Evolutionary conservation across 1,284 basidiomycete species (phyloP).

Genomic region (Schizophyllum amplum): DNA sequence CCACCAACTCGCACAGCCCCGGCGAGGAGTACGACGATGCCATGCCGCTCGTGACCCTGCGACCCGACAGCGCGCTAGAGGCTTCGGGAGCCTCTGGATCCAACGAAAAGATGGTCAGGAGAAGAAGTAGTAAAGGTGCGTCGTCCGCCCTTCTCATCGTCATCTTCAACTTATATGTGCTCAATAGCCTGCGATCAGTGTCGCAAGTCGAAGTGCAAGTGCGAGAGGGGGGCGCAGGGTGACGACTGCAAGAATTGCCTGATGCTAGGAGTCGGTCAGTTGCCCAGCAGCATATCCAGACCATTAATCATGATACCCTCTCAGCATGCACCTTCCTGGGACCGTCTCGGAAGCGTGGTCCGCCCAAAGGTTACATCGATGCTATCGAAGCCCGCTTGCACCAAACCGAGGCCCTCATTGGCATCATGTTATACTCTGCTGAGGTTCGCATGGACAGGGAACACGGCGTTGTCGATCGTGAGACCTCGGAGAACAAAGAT

Average conservation of each 20-base stretch:
- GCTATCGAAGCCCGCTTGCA: slow-evolving; percentile 83
- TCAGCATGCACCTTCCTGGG: slow-evolving; percentile 74
- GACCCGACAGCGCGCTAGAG: neutral
- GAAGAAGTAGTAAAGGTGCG: slow-evolving; percentile 60
- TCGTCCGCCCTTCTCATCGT: slow-evolving; percentile 9
- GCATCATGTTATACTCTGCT: slow-evolving; percentile 57
- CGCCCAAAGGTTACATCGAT: slow-evolving; percentile 86
- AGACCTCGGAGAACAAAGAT: slow-evolving; percentile 24
- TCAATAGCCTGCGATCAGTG: slow-evolving; percentile 69
- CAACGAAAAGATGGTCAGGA: slow-evolving; percentile 1
- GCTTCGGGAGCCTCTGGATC: neutral
- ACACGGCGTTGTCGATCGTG: neutral
- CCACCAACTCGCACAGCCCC: neutral
- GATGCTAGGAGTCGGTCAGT: slow-evolving; percentile 59
- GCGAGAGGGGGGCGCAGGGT: slow-evolving; percentile 46
- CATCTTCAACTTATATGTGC: slow-evolving; percentile 6
- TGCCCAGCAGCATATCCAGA: slow-evolving; percentile 1
- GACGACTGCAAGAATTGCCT: slow-evolving; percentile 67
- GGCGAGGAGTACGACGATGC: neutral
- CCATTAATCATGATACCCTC: slow-evolving; percentile 6
- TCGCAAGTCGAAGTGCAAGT: slow-evolving; percentile 74
- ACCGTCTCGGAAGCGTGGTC: slow-evolving; percentile 74
- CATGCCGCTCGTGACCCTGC: neutral
- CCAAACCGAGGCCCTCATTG: slow-evolving; percentile 79
- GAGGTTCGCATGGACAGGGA: slow-evolving; percentile 1